These are phyloP conservation scores for Pseudogymnoascus sp. DNA, from an alignment of 2,329 filamentous ascomycete genomes.

Conservation along the genomic window DNA sequence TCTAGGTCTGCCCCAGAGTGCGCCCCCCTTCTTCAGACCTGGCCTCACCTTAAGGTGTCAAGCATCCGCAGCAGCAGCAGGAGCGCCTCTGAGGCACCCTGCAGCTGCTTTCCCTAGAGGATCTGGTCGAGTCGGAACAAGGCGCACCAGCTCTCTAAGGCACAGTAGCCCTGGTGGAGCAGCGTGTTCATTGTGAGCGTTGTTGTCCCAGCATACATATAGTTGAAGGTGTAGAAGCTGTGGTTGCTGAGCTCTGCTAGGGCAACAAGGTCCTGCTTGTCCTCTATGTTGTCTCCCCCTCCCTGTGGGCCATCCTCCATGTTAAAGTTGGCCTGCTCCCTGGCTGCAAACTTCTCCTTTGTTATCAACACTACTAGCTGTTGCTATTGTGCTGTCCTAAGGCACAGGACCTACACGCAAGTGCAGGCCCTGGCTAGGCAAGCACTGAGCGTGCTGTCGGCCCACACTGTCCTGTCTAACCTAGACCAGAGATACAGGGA, in stretches of 20 bases:
- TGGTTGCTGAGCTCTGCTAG: slow-evolving; percentile 15
- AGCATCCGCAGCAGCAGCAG: slow-evolving; percentile 11
- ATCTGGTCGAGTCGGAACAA: slow-evolving; percentile 14
- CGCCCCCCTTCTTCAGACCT: slow-evolving; percentile 3
- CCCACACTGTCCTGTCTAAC: slow-evolving; percentile 2
- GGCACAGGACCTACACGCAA: slow-evolving; percentile 8
- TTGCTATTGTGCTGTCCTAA: slow-evolving; percentile 12
- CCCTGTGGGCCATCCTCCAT: slow-evolving; percentile 3
- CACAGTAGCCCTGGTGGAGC: slow-evolving; percentile 11
- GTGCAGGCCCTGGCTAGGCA: slow-evolving; percentile 12
- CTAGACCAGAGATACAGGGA: slow-evolving; percentile 14
- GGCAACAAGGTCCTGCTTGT: slow-evolving; percentile 13
- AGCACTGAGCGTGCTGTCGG: slow-evolving; percentile 11
- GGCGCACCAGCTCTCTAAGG: slow-evolving; percentile 8
- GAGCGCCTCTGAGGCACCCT: slow-evolving; percentile 3
- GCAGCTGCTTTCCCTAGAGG: slow-evolving; percentile 11
- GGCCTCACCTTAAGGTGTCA: neutral
- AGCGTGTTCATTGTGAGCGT: slow-evolving; percentile 10
- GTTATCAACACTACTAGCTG: slow-evolving; percentile 11
- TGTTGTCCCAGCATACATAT: slow-evolving; percentile 13
- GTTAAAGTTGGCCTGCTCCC: slow-evolving; percentile 13
- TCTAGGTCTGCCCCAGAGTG: slow-evolving; percentile 12
- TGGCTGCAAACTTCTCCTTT: slow-evolving; percentile 15
- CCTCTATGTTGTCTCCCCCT: slow-evolving; percentile 9
- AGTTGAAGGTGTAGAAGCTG: slow-evolving; percentile 14